Percentiles rank a stretch among this genome's conserved stretches.
Evolutionary conservation across 2,329 filamentous ascomycete genomes (phyloP).

Genomic region (Ophiocordyceps camponoti-floridani): DNA sequence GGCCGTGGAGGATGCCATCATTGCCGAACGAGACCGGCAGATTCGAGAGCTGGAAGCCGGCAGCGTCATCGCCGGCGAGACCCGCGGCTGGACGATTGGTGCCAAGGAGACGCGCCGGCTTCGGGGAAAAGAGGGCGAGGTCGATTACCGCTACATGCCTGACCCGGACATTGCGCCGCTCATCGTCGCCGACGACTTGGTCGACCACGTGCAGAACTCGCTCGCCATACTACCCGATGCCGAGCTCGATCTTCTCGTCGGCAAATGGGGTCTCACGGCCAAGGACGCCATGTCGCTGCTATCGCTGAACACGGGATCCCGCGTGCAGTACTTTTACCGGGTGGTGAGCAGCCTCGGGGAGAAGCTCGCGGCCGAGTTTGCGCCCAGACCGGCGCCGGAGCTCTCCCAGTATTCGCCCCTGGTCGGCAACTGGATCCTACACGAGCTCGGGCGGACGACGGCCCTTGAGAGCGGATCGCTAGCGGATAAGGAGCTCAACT

Average conservation of each 20-base stretch:
- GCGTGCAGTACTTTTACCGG: slow-evolving; percentile 66
- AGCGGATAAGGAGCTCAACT: slow-evolving; percentile 29
- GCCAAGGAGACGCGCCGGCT: slow-evolving; percentile 65
- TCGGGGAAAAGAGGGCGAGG: slow-evolving; percentile 86
- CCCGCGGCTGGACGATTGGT: slow-evolving; percentile 79
- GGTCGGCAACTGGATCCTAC: slow-evolving; percentile 50
- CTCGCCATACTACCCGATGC: slow-evolving; percentile 58
- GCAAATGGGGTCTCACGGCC: slow-evolving; percentile 47
- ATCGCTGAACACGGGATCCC: slow-evolving; percentile 57
- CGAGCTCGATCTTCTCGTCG: slow-evolving; percentile 43
- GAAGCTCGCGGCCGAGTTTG: slow-evolving; percentile 8
- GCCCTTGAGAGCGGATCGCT: slow-evolving; percentile 49
- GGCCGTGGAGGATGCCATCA: slow-evolving; percentile 84
- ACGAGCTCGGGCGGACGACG: slow-evolving; percentile 55
- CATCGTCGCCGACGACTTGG: slow-evolving; percentile 51
- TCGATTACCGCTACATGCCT: slow-evolving; percentile 97
- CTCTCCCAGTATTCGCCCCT: slow-evolving; percentile 24
- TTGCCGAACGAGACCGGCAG: slow-evolving; percentile 78
- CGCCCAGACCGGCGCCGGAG: slow-evolving; percentile 6
- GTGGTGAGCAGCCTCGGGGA: slow-evolving; percentile 33
- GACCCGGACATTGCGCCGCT: slow-evolving; percentile 80
- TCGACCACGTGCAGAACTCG: slow-evolving; percentile 41
- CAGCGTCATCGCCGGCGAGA: slow-evolving; percentile 64
- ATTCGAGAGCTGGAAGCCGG: slow-evolving; percentile 64
- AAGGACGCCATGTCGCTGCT: slow-evolving; percentile 76